phyloP scores from a whole-genome alignment of 2,329 filamentous ascomycete species.

The Aspergillus aculeatinus region DNA sequence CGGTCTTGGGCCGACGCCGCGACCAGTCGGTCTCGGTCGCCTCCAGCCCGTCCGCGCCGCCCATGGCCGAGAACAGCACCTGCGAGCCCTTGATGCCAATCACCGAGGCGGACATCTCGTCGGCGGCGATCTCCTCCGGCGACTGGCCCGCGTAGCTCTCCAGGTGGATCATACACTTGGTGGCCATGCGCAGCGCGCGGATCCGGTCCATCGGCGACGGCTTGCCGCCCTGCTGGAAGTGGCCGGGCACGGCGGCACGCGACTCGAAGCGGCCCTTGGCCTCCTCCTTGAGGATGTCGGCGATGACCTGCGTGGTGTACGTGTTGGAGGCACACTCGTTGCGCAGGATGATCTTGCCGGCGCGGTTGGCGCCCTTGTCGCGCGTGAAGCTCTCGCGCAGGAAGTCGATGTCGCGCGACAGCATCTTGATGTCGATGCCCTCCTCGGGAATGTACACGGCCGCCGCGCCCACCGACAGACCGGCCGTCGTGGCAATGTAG shows the following conservation, averaged over 20 bases:
- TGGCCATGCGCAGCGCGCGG: conserved; percentile 84
- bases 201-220: conserved; percentile 96
- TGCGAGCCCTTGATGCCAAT: conserved; percentile 91
- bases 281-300: conserved; percentile 93
- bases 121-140: conserved; percentile 66
- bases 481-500: conserved; percentile 87
- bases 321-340: conserved; percentile 91
- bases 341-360: conserved; percentile 91
- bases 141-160: conserved; percentile 71
- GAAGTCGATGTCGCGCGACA: conserved; percentile 84
- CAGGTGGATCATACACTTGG: conserved; percentile 90
- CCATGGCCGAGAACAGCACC: conserved; percentile 83
- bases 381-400: conserved; percentile 80
- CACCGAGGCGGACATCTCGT: conserved; percentile 72
- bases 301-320: conserved; percentile 90
- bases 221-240: conserved; percentile 90
- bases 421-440: conserved; percentile 89
- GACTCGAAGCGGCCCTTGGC: conserved; percentile 89
- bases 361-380: conserved; percentile 83
- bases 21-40: conserved; percentile 88
- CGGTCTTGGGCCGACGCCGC: conserved; percentile 76
- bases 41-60: conserved; percentile 64
- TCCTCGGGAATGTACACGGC: conserved; percentile 98
- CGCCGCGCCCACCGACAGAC: conserved; percentile 84
- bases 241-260: conserved; percentile 84